phyloP scores from a whole-genome alignment of 345 rosid genomes.

The Populus simonii region DNA sequence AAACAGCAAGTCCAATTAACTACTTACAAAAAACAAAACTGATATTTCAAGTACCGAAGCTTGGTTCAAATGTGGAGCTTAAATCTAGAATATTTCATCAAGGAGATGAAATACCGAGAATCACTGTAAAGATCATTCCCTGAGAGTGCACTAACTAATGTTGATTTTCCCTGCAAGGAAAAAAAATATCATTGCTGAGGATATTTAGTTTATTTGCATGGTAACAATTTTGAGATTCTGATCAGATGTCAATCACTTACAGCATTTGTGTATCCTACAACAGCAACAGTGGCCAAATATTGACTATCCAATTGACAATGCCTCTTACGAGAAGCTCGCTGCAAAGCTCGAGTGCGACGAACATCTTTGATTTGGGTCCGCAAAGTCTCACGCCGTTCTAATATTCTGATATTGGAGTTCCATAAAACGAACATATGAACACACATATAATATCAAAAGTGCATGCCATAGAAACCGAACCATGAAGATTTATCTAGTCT shows the following conservation, averaged over 20 bases:
- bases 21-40: slow-evolving; percentile 1
- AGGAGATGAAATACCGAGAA: slow-evolving; percentile 52
- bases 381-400: slow-evolving; percentile 60
- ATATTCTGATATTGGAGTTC: slow-evolving; percentile 46
- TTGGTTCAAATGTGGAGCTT: background rate
- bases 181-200: background rate
- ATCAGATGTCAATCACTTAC: slow-evolving; percentile 46
- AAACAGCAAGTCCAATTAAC: slow-evolving; percentile 7
- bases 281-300: slow-evolving; percentile 72
- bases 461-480: background rate
- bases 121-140: slow-evolving; percentile 72
- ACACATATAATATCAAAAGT: background rate
- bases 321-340: slow-evolving; percentile 77
- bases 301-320: slow-evolving; percentile 46
- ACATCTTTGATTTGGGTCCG: slow-evolving; percentile 76
- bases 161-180: slow-evolving; percentile 76
- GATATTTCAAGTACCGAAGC: slow-evolving; percentile 4
- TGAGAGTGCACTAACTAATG: slow-evolving; percentile 69
- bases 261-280: slow-evolving; percentile 97
- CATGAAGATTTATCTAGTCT: background rate
- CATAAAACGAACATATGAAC: background rate
- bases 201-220: slow-evolving; percentile 1
- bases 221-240: background rate
- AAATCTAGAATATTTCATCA: slow-evolving; percentile 14
- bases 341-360: slow-evolving; percentile 77